phyloP scores from a whole-genome alignment of 2,329 filamentous ascomycete genomes.

The Xylariaceae sp. region DNA sequence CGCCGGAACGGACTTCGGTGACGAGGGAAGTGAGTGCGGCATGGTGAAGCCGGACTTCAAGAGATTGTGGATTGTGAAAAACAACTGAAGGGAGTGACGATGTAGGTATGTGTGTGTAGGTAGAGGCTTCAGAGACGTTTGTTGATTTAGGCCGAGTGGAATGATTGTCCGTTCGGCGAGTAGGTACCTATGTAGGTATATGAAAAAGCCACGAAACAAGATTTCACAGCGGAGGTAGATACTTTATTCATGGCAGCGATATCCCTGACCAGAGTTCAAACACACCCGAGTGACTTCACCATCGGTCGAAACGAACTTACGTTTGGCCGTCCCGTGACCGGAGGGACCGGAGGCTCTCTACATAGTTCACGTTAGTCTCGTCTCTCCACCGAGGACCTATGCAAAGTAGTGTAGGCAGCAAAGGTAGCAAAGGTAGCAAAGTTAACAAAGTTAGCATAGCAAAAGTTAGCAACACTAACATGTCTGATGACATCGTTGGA shows the following conservation, averaged over 20 bases:
- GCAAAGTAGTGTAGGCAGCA: neutral
- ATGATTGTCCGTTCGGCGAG: constrained; percentile 29
- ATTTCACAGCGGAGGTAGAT: constrained; percentile 18
- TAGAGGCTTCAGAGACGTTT: constrained; percentile 6
- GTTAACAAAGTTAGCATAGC: neutral
- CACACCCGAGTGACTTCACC: neutral
- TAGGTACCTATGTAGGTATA: constrained; percentile 15
- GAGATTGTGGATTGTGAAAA: neutral
- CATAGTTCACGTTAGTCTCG: neutral
- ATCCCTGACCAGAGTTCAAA: constrained; percentile 10
- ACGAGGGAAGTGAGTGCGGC: constrained; percentile 31
- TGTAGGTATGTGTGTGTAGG: neutral
- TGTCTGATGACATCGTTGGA: constrained; percentile 18
- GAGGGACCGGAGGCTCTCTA: constrained; percentile 4
- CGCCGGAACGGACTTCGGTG: constrained; percentile 43
- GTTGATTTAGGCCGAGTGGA: constrained; percentile 30
- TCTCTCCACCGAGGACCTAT: constrained; percentile 7
- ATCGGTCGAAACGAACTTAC: neutral
- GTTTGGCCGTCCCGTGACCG: constrained; percentile 6
- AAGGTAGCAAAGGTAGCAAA: constrained; percentile 16
- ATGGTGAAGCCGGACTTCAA: constrained; percentile 17
- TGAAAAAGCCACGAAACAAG: constrained; percentile 27
- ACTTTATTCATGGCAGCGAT: constrained; percentile 26
- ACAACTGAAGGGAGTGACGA: neutral
- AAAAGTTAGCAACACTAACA: constrained; percentile 12